Evolutionary conservation across 768 basidiomycete species (phyloP), one percentile per base, ranked within the genome.

Genomic region (Mrakia gelida): DNA sequence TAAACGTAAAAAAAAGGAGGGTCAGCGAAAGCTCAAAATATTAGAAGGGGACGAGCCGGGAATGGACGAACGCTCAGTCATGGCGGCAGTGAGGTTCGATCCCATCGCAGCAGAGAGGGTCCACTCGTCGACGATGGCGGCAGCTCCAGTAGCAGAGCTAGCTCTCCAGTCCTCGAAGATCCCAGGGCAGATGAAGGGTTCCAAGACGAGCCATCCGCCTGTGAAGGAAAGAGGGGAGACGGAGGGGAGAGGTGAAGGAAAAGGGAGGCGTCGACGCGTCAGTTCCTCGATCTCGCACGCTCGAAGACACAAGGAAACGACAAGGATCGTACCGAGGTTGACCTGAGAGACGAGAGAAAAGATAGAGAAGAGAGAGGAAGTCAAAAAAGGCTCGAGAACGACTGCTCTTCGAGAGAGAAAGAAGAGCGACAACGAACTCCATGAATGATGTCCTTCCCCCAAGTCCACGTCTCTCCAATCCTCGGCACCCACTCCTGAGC

Each of bases 401-500:
- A 45, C 15, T 45, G 15, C 45, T 45, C 45, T 13, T 11, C 45
- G 11, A 10, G 41, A 45, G 15, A 1, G 67, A 70, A 18, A 68
- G 67, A 7, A 34, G 26, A 23, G 41, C 2, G 72, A n/a, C 81
- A 75, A 67, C 82, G 82, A 23, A 84, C 83, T 70, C 74, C 75
- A 38, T 89, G 86, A 79, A 93, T 90, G 81, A 85, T 88, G 82
- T 95, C 90, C 4, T 85, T 85, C 30, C 93, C 93, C 81, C 89
- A 95, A 1, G 88, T 85, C 86, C 96, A 99, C 0, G 90, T 88
- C 83, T 94, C 89, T 80, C 93, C 94, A 76, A 98, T 85, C 13
- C 92, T 88, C 21, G 94, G 92, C 0, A 89, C 87, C 90, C 92
- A 97, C 7, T 0, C 21, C n/a, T 68, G 65, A 21, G 73, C 41